These are phyloP conservation scores for Gossypium schwendimanii DNA, from an alignment of 441 rosid genomes.

Conservation along the genomic window DNA sequence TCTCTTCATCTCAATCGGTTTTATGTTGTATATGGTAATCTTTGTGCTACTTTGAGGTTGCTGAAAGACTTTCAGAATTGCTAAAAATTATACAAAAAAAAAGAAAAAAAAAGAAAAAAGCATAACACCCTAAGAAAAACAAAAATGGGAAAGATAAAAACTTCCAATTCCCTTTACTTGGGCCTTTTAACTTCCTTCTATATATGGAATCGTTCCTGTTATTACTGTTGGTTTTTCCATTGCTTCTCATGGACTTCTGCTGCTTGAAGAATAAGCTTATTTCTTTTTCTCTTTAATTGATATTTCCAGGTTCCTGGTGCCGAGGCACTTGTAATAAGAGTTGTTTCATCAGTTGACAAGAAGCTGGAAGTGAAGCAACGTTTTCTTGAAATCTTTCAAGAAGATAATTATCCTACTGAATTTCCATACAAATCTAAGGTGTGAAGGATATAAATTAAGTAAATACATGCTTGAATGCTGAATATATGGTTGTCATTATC, in stretches of 20 bases:
- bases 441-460: slow-evolving; percentile 12
- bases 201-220: background rate
- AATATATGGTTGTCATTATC: background rate
- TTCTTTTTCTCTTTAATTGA: slow-evolving; percentile 6
- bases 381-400: slow-evolving; percentile 87
- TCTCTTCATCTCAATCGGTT: background rate
- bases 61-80: background rate
- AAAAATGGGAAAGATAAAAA: background rate
- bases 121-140: no score
- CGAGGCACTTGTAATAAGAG: slow-evolving; percentile 90
- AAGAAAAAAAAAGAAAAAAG: no score
- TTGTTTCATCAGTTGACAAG: slow-evolving; percentile 98
- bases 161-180: slow-evolving; percentile 1
- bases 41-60: background rate
- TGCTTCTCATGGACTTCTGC: background rate
- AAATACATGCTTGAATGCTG: background rate
- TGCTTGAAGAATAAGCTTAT: background rate
- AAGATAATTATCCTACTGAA: slow-evolving; percentile 83
- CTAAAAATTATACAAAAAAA: no score
- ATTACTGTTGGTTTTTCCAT: background rate
- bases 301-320: slow-evolving; percentile 78
- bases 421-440: slow-evolving; percentile 98
- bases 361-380: slow-evolving; percentile 91
- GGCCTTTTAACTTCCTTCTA: background rate
- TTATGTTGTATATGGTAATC: background rate